Evolutionary conservation across 73 alveolate genomes (phyloP).

Genomic region (Paramecium caudatum): DNA sequence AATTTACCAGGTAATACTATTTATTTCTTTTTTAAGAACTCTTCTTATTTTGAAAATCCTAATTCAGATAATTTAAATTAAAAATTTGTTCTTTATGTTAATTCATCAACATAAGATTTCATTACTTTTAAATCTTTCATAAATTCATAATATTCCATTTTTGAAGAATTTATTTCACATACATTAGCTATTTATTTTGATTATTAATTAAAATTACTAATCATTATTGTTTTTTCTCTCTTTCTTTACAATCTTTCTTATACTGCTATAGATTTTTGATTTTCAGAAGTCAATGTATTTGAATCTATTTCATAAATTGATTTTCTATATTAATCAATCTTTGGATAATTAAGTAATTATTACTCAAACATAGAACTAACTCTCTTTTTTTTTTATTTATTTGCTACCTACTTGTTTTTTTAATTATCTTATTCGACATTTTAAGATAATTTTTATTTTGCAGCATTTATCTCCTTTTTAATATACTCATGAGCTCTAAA

Average conservation of each 20-base stretch:
- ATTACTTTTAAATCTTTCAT: not conserved
- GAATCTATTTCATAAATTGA: not conserved
- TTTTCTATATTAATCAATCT: not conserved
- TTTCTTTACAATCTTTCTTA: slow-evolving; percentile 8
- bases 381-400: not conserved
- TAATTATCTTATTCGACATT: not conserved
- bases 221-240: not conserved
- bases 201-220: not conserved
- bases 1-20: slow-evolving; percentile 10
- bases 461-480: not conserved
- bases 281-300: not conserved
- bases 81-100: not conserved
- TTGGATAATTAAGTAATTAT: not conserved
- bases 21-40: slow-evolving; percentile 20
- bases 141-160: not conserved
- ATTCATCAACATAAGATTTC: slow-evolving; percentile 17
- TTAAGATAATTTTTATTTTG: not conserved
- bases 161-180: not conserved
- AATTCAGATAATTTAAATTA: not conserved
- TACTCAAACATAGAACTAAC: slow-evolving; percentile 25
- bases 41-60: slow-evolving; percentile 21
- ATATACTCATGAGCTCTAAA: slow-evolving; percentile 3
- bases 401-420: not conserved
- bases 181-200: not conserved
- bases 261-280: not conserved